These are phyloP conservation scores for Verticillium tricorpus DNA, from an alignment of 2,329 filamentous ascomycete species.

Conservation along the genomic window DNA sequence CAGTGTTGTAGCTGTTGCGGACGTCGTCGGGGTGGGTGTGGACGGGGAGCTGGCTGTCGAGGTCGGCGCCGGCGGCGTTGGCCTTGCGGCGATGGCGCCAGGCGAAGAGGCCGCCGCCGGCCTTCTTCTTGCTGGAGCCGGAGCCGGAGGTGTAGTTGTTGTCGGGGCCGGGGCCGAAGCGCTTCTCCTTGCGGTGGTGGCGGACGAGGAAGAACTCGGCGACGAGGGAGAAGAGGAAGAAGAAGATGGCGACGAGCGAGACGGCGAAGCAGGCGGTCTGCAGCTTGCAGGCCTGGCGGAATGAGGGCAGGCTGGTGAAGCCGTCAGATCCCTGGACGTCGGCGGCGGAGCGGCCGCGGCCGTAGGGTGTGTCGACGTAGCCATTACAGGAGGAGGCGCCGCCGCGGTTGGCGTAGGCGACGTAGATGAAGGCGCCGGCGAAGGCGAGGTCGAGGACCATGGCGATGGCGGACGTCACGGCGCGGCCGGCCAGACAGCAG, in stretches of 20 bases:
- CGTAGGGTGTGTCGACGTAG: slow-evolving; percentile 63
- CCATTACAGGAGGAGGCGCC: slow-evolving; percentile 62
- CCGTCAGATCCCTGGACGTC: slow-evolving; percentile 41
- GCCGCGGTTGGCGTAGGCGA: slow-evolving; percentile 68
- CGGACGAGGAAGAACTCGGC: slow-evolving; percentile 65
- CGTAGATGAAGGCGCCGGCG: slow-evolving; percentile 71
- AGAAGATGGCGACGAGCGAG: slow-evolving; percentile 74
- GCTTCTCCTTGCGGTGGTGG: slow-evolving; percentile 70
- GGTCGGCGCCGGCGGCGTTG: slow-evolving; percentile 11
- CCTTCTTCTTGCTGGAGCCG: slow-evolving; percentile 29
- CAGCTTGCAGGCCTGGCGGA: slow-evolving; percentile 59
- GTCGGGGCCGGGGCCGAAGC: slow-evolving; percentile 49
- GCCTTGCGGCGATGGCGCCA: slow-evolving; percentile 26
- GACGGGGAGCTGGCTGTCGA: slow-evolving; percentile 29
- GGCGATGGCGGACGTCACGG: slow-evolving; percentile 67
- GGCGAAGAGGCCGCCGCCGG: slow-evolving; percentile 23
- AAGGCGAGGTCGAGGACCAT: slow-evolving; percentile 76
- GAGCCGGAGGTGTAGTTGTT: slow-evolving; percentile 58
- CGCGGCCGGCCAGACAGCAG: slow-evolving; percentile 72
- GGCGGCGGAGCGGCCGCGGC: slow-evolving; percentile 51
- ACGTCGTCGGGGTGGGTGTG: slow-evolving; percentile 37
- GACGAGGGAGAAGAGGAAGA: slow-evolving; percentile 70
- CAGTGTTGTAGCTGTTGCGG: slow-evolving; percentile 38
- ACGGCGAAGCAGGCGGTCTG: slow-evolving; percentile 76
- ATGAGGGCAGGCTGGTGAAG: slow-evolving; percentile 44